Conservation (phyloP, 305 asterid genomes). For the Fraxinus nigra region DNA sequence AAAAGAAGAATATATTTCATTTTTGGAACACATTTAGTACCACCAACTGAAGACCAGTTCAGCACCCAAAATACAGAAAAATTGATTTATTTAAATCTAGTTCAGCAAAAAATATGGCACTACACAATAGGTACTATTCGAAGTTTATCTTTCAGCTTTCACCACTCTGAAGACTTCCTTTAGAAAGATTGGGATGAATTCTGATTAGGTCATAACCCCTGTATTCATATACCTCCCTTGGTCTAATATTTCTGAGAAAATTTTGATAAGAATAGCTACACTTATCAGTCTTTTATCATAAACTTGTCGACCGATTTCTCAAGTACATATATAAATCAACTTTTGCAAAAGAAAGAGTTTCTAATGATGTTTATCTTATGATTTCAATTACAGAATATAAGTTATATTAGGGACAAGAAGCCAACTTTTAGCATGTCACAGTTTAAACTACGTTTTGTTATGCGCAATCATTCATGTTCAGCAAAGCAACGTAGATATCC, state of each 20-base stretch:
- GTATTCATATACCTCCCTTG: background rate
- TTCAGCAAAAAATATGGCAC: background rate
- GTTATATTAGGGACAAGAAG: background rate
- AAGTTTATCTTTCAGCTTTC: too few relatives aligned
- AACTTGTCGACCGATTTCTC: background rate
- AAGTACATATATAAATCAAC: background rate
- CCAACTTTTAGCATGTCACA: background rate
- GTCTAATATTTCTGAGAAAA: background rate
- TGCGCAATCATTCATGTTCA: background rate
- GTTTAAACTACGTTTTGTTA: background rate
- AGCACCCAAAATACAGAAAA: background rate
- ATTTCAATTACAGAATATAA: background rate
- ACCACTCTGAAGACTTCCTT: too few relatives aligned
- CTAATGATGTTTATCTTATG: background rate
- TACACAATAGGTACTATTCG: too few relatives aligned
- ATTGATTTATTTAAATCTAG: background rate
- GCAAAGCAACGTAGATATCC: background rate
- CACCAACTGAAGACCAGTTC: background rate
- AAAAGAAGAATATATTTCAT: background rate
- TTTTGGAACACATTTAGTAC: background rate
- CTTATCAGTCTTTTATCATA: background rate
- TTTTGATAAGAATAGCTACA: background rate
- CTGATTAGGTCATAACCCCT: background rate
- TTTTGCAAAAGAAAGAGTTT: background rate
- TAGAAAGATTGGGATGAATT: too few relatives aligned